These are phyloP conservation scores for Penicillium sp. DNA, from an alignment of 2,329 filamentous ascomycete genomes.

Conservation along the genomic window DNA sequence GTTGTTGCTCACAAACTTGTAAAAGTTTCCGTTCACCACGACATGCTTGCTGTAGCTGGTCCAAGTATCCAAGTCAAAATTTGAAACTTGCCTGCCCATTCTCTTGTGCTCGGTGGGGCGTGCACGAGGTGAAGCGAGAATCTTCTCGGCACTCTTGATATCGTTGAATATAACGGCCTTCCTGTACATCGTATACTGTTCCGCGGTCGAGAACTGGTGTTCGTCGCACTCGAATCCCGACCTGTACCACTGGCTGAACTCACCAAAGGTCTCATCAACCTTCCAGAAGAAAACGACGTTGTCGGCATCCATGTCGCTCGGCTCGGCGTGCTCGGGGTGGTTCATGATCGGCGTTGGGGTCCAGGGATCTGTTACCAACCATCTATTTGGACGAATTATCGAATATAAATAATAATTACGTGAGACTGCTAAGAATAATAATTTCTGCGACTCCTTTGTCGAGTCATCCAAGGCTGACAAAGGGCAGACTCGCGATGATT, in stretches of 20 bases:
- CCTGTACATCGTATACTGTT: not conserved
- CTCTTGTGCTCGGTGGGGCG: no score
- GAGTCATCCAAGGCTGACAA: no score
- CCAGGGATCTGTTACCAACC: no score
- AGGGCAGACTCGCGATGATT: not conserved
- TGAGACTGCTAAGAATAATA: no score
- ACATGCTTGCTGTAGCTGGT: no score
- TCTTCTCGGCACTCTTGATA: not conserved
- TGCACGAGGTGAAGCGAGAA: not conserved
- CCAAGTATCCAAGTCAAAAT: no score
- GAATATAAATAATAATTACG: no score
- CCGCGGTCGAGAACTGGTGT: not conserved
- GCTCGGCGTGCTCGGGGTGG: no score
- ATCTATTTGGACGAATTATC: no score
- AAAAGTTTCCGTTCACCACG: not conserved
- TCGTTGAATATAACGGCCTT: not conserved
- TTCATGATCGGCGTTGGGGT: not conserved
- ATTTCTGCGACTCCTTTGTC: no score
- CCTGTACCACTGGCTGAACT: not conserved
- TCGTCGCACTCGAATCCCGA: not conserved
- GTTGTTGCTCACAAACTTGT: not conserved
- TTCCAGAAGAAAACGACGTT: not conserved
- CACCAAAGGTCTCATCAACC: not conserved
- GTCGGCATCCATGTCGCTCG: not conserved
- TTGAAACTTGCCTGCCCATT: no score